Evolutionary conservation across 2,329 filamentous ascomycete species (phyloP), one percentile per base, ranked within the genome.

Genomic region (Emmonsia crescens): DNA sequence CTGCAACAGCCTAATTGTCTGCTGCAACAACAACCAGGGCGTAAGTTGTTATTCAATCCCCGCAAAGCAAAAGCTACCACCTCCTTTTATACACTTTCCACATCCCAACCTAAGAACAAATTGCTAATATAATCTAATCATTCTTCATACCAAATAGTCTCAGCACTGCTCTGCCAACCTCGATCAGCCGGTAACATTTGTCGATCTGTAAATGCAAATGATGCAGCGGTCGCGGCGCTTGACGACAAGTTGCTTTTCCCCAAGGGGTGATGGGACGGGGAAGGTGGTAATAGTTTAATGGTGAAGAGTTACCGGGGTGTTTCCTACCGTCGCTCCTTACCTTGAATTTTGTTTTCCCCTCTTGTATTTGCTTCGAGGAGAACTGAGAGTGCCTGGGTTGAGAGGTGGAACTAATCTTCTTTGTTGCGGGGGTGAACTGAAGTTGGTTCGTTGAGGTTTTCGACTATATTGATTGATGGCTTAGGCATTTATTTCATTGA

Each of bases 1-100:
- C 60, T 64, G 62, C 60, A 64, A 64, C 62, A 60, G 46, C 58
- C 62, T 61, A 46, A 62, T 64, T 42, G 62, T 64, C 62, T 64
- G 62, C 62, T 64, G 62, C 60, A 64, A 64, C 60, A 64, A 64
- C 62, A 64, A 59, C 27, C 27, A 21, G 0, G 62, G 62, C 12
- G 62, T 64, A 56, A 62, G 62, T 61, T 61, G 33, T 38, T 19
- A 14, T 16, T 33, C 21, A 4, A 14, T 16, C 31, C 16, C 49
- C 1, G 9, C 3, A 19, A 21, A 2, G 4, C 3, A 3, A 55
- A 10, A 16, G 16, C 52, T 10, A 55, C 36, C 52, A 12, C 8
- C 21, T 38, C 19, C 3, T 38, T 38, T 33, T n/a, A n/a, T n/a
- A 21, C 49, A 24, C 2, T 10, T 33, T 5, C 21, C 6, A 42